These are phyloP conservation scores for grape (Vitis vinifera) DNA, from an alignment of 164 flowering plant species.

Conservation along the genomic window ASM3070453v1 NC_081812.1:15165001-15165500, in stretches of 20 bases:
- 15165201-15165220: conserved; percentile 44
- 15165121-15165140: conserved; percentile 10
- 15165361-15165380: too few species aligned
- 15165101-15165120: neutral
- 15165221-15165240: conserved; percentile 58
- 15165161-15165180: conserved; percentile 58
- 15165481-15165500: too few species aligned
- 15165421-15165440: too few species aligned
- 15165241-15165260: conserved; percentile 49
- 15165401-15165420: too few species aligned
- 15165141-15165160: conserved; percentile 58
- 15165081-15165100: neutral
- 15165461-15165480: too few species aligned
- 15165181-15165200: conserved; percentile 36
- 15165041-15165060: neutral
- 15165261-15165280: neutral
- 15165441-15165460: too few species aligned
- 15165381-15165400: too few species aligned
- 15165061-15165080: neutral
- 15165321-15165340: too few species aligned
- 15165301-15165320: too few species aligned
- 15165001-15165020: conserved; percentile 92
- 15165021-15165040: conserved; percentile 37
- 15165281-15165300: too few species aligned
- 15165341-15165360: too few species aligned